Percentiles rank a stretch among this genome's conserved stretches.
phyloP scores from a whole-genome alignment of 192 early-diverging fungal genomes.

The Spizellomyces punctatus region DNA sequence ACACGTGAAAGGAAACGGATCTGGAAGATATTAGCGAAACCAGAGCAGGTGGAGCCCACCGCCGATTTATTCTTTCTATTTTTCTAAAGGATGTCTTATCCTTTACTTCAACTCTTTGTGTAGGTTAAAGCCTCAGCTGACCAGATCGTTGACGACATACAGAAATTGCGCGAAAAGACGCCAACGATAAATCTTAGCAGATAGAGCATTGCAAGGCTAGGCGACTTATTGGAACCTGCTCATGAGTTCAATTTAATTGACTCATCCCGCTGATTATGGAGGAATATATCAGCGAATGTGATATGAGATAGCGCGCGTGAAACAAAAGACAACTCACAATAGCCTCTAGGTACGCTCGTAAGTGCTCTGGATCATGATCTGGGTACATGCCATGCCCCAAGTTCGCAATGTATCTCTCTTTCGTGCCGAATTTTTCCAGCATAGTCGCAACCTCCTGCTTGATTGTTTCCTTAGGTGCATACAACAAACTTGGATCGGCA shows the following conservation, averaged over 20 bases:
- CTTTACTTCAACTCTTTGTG: neutral
- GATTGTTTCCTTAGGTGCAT: conserved; percentile 75
- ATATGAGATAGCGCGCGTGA: no score
- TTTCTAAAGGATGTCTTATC: neutral
- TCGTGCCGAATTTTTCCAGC: conserved; percentile 77
- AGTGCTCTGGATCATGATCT: conserved; percentile 60
- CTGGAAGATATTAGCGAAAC: conserved; percentile 20
- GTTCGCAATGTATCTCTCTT: conserved; percentile 83
- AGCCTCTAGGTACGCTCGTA: conserved; percentile 51
- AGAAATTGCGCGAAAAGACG: neutral
- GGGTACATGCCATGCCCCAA: conserved; percentile 97
- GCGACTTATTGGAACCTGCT: neutral
- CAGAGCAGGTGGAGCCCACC: conserved; percentile 13
- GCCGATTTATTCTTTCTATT: neutral
- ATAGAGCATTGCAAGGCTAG: neutral
- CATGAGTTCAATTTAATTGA: no score
- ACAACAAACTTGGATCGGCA: conserved; percentile 86
- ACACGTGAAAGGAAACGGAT: conserved; percentile 4
- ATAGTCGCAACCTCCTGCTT: conserved; percentile 72
- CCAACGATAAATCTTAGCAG: neutral
- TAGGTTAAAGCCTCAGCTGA: conserved; percentile 1
- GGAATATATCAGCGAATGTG: no score
- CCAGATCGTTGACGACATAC: neutral
- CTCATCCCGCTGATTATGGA: no score
- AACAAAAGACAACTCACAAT: conserved; percentile 38